Base-by-base conservation (phyloP, 495 filamentous ascomycete species). In the Aspergillus taichungensis region DNA sequence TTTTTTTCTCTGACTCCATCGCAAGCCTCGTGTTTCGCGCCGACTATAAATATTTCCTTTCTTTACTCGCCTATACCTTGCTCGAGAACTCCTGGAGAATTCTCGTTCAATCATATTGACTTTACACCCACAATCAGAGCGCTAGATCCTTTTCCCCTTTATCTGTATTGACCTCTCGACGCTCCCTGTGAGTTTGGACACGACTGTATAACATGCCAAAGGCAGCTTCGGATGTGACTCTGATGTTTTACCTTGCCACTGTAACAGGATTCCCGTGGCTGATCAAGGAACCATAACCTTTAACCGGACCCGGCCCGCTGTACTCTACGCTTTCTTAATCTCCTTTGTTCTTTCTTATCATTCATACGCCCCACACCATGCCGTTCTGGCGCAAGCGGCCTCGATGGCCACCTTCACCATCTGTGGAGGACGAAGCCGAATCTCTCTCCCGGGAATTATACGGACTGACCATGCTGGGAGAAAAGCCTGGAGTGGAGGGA, bases 361-460 rank as follows among this genome's bases (percentile, higher is more conserved):
- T 28, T 44, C 47, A 32, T 38, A 30, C 39, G 18, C 38, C 10
- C 28, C 37, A 37, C 43, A 52, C 50, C 30, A 68, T 68, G 66
- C 57, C 51, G 45, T 59, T 54, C 44, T 52, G 54, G 56, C 52
- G 50, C 40, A 54, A 58, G 43, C 53, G 56, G 45, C 44, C 56
- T 30, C 60, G 52, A 30, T 65, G 64, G 60, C 68, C 70, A 18
- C 71, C 70, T 9, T 55, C 51, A 39, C 70, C 71, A 28, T 66
- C 41, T 35, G 71, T 68, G 27, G 71, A 75, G 40, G 70, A 73
- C 41, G 71, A 75, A 46, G 45, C 51, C 12, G 54, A 47, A 9
- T 66, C 71, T 28, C 63, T 75, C 8, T 56, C 63, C 24, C 62
- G 63, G 47, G 71, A 75, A 51, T 42, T 70, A 9, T 35, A 65